Conservation (phyloP, 2,329 filamentous ascomycete genomes). For the Albophoma yamanashiensis region DNA sequence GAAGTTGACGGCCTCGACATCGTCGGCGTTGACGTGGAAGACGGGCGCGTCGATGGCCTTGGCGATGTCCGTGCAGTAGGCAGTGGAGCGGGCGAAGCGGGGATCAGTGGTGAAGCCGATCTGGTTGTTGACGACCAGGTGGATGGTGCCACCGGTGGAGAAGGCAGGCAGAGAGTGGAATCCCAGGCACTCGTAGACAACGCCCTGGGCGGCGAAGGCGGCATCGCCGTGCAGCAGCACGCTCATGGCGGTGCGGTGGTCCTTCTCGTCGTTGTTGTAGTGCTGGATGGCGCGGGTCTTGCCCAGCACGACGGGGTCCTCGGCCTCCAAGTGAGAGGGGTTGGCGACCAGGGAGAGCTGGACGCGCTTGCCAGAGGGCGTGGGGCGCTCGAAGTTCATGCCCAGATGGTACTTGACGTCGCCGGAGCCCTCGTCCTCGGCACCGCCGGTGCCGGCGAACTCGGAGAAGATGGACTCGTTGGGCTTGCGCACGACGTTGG, state of each 20-base stretch:
- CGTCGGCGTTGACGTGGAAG: conserved; percentile 98
- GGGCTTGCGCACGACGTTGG: conserved; percentile 96
- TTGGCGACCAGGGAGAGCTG: conserved; percentile 97
- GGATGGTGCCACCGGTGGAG: conserved; percentile 93
- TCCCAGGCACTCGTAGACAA: conserved; percentile 97
- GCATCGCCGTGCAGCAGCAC: conserved; percentile 95
- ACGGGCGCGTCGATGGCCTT: conserved; percentile 97
- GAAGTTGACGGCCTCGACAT: conserved; percentile 97
- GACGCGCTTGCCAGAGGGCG: conserved; percentile 97
- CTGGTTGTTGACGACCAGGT: conserved; percentile 98
- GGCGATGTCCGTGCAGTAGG: conserved; percentile 98
- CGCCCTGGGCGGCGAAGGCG: conserved; percentile 89
- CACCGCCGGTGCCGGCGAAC: conserved; percentile 79
- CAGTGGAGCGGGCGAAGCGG: conserved; percentile 90
- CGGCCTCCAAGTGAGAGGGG: conserved; percentile 94
- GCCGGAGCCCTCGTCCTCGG: conserved; percentile 90
- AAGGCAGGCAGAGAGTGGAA: conserved; percentile 94
- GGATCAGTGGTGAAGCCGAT: conserved; percentile 99
- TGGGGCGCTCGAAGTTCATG: conserved; percentile 99
- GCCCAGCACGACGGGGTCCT: conserved; percentile 93
- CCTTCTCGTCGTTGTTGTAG: conserved; percentile 94
- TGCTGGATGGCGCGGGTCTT: conserved; percentile 98
- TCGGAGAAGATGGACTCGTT: conserved; percentile 99
- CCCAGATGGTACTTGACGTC: conserved; percentile 99
- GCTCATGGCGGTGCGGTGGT: conserved; percentile 84